Base-by-base conservation (phyloP, 345 rosid species). In the Abelmoschus esculentus region DNA sequence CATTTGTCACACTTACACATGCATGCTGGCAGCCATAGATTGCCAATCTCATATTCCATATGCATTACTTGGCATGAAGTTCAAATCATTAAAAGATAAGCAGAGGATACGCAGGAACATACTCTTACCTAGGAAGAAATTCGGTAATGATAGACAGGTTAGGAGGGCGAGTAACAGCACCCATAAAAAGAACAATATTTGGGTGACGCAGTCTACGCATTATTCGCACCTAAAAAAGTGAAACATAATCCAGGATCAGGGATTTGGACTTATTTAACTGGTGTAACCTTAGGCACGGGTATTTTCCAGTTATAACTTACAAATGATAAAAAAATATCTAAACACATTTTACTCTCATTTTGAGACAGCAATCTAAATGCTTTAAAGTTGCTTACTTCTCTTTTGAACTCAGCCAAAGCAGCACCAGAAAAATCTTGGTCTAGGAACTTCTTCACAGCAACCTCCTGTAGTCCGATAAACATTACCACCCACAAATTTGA, bases 141-240 rank as follows among this genome's bases (percentile, higher is more conserved):
- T 96, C 99, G 2, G 97, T 80, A 74, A 96, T 90, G 73, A 96
- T 96, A 63, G 99, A 96, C 70, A 96, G 91, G 77, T 90, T 82
- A 19, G 95, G 99, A 79, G 99, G 99, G 60, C 99, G 99, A 49
- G 99, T 96, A 71, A 96, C 92, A 72, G 99, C 99, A 60, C 99
- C 99, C 85, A 90, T 87, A 73, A 96, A 96, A 76, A 87, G 95
- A 72, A 96, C 97, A 66, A 96, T 92, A 77, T 96, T 96, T 77
- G 97, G 98, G 86, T 96, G 98, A 26, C 99, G 97, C 80, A 96
- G 78, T 86, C 98, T 96, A 28, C 91, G 90, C 99, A 96, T 96
- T 77, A 96, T 96, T 63, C 90, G 96, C 71, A 96, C 97, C 99
- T 95, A 79, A 57, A 53, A 11, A 74, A 64, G 42, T 38, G 52